Evolutionary conservation across 441 rosid genomes (phyloP).

Genomic region (Corymbia calophylla): DNA sequence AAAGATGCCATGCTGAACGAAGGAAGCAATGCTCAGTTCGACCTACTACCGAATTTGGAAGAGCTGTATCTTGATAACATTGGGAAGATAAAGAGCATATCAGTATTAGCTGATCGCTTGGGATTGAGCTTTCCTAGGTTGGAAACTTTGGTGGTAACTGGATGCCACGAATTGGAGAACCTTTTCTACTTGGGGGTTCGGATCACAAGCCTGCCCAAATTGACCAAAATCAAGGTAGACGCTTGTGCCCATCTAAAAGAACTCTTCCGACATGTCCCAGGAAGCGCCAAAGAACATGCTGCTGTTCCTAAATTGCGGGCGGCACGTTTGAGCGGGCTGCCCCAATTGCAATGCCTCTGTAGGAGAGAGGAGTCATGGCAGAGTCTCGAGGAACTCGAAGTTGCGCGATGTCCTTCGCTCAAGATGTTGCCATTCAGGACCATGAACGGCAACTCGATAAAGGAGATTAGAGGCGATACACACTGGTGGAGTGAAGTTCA

Average conservation of each 20-base stretch:
- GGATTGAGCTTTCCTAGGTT: background rate
- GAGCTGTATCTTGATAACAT: background rate
- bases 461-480: background rate
- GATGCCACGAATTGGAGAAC: background rate
- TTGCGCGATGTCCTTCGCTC: background rate
- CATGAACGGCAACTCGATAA: background rate
- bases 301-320: background rate
- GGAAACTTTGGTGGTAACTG: background rate
- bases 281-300: background rate
- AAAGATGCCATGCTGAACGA: background rate
- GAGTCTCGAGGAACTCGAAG: background rate
- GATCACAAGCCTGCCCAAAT: background rate
- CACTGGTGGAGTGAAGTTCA: background rate
- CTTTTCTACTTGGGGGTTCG: background rate
- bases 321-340: background rate
- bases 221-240: background rate
- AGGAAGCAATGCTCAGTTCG: background rate
- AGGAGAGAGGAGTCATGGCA: background rate
- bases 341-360: background rate
- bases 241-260: background rate
- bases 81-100: background rate
- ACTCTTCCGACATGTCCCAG: background rate
- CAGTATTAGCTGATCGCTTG: background rate
- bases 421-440: background rate
- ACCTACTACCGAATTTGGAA: background rate